Conservation (phyloP, 2,329 filamentous ascomycete species). For the Clonostachys sp. region DNA sequence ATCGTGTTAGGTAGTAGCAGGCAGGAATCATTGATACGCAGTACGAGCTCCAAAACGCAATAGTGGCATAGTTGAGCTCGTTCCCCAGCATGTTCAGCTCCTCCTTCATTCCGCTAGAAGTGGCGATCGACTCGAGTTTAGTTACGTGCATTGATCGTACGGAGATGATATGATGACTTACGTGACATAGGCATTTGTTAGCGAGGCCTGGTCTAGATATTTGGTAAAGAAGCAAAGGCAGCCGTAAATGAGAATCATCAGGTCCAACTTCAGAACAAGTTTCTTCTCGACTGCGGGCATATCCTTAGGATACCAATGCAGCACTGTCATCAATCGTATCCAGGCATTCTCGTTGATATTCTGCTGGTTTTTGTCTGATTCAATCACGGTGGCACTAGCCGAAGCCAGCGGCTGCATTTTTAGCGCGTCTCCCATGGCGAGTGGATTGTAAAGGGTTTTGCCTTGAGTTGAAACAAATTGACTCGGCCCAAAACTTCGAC, state of each 20-base stretch:
- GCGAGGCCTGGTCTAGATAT: constrained; percentile 27
- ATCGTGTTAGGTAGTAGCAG: constrained; percentile 26
- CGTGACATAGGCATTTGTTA: constrained; percentile 30
- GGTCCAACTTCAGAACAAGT: constrained; percentile 27
- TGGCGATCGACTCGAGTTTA: not conserved
- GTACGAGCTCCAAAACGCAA: constrained; percentile 28
- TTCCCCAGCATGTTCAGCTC: constrained; percentile 24
- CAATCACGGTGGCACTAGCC: too few species aligned
- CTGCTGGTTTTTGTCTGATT: too few species aligned
- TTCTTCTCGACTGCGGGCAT: constrained; percentile 23
- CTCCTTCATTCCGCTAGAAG: constrained; percentile 28
- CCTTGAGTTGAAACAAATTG: too few species aligned
- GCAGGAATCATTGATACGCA: constrained; percentile 33
- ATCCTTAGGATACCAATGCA: constrained; percentile 24
- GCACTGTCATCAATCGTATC: constrained; percentile 16
- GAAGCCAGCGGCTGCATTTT: too few species aligned
- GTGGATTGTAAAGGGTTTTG: too few species aligned
- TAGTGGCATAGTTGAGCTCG: constrained; percentile 21
- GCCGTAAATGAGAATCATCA: constrained; percentile 28
- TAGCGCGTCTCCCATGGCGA: too few species aligned
- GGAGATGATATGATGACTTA: constrained; percentile 6
- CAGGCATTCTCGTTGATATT: constrained; percentile 9
- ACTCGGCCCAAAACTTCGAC: too few species aligned
- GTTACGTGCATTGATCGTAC: too few species aligned
- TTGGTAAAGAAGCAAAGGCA: constrained; percentile 33